A percentile compares a stretch with the other conserved stretches of the same genome.
Evolutionary conservation across 2,329 filamentous ascomycete species (phyloP).

Genomic region (Aspergillus quadrilineatus): DNA sequence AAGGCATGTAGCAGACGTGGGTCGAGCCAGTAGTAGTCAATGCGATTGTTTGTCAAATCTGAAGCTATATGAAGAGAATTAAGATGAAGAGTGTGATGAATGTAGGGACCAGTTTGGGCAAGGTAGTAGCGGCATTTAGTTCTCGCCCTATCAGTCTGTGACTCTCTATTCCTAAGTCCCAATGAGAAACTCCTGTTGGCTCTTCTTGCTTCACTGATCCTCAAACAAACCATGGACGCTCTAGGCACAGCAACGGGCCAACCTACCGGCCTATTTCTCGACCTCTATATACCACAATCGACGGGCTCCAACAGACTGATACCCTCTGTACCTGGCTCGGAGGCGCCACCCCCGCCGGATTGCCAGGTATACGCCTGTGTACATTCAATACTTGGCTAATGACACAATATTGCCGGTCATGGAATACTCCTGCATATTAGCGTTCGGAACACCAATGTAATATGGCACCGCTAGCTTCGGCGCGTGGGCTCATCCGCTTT

Average conservation of each 20-base stretch:
- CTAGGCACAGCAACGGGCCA: not conserved
- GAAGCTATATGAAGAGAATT: no score
- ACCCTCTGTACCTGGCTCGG: constrained; percentile 18
- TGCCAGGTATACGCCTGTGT: constrained; percentile 15
- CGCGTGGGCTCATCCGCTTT: constrained; percentile 1
- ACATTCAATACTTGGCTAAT: constrained; percentile 5
- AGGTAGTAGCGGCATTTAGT: no score
- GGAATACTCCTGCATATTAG: constrained; percentile 8
- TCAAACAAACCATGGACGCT: no score
- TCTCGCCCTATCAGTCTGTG: no score
- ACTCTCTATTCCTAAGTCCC: no score
- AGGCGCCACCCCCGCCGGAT: constrained; percentile 16
- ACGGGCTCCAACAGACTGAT: not conserved
- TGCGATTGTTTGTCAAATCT: no score
- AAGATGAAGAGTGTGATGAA: no score
- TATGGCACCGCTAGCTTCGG: constrained; percentile 10
- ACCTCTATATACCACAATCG: not conserved
- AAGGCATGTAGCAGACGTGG: no score
- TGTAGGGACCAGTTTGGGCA: no score
- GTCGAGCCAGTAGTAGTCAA: no score
- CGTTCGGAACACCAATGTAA: not conserved
- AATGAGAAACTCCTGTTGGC: no score
- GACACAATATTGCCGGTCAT: constrained; percentile 15
- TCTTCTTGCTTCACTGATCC: no score
- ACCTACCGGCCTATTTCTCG: not conserved